A percentile compares a stretch with the other conserved stretches of the same genome.
These are phyloP conservation scores for Dendryphion nanum DNA, from an alignment of 2,329 filamentous ascomycete species.

Conservation along the genomic window DNA sequence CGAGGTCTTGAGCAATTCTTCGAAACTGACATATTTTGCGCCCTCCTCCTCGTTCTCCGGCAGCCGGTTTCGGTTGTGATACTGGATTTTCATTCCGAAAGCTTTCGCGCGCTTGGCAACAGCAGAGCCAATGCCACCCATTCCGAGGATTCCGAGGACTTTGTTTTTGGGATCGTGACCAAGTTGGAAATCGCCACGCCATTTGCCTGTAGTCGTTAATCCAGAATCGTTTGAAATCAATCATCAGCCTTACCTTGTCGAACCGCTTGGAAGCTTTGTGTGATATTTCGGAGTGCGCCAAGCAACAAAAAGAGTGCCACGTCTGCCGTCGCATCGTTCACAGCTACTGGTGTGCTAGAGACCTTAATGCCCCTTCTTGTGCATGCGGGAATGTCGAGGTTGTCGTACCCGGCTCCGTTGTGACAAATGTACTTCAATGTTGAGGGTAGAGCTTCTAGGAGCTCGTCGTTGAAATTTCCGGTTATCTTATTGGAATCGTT, in stretches of 20 bases:
- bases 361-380: conserved; percentile 46
- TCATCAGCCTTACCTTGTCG: conserved; percentile 38
- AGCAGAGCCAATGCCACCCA: conserved; percentile 59
- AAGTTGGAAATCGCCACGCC: conserved; percentile 47
- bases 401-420: conserved; percentile 60
- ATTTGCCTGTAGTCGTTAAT: conserved; percentile 34
- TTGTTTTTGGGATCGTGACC: conserved; percentile 56
- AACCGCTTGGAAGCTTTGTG: conserved; percentile 47
- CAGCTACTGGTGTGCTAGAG: conserved; percentile 49
- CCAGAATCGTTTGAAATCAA: accelerated
- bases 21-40: conserved; percentile 56
- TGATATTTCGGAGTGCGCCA: conserved; percentile 51
- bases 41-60: conserved; percentile 42
- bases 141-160: conserved; percentile 56
- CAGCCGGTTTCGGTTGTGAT: conserved; percentile 53
- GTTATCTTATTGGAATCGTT: conserved; percentile 55
- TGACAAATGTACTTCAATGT: conserved; percentile 47
- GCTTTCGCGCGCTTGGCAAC: conserved; percentile 49
- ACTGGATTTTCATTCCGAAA: conserved; percentile 59
- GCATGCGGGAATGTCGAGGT: conserved; percentile 56
- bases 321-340: conserved; percentile 53
- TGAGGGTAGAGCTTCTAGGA: conserved; percentile 42
- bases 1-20: conserved; percentile 52
- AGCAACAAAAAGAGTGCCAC: conserved; percentile 53
- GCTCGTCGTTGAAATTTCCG: conserved; percentile 47